These are phyloP conservation scores for Pseudozyma flocculosa DNA, from an alignment of 1,284 basidiomycete genomes.

Conservation along the genomic window DNA sequence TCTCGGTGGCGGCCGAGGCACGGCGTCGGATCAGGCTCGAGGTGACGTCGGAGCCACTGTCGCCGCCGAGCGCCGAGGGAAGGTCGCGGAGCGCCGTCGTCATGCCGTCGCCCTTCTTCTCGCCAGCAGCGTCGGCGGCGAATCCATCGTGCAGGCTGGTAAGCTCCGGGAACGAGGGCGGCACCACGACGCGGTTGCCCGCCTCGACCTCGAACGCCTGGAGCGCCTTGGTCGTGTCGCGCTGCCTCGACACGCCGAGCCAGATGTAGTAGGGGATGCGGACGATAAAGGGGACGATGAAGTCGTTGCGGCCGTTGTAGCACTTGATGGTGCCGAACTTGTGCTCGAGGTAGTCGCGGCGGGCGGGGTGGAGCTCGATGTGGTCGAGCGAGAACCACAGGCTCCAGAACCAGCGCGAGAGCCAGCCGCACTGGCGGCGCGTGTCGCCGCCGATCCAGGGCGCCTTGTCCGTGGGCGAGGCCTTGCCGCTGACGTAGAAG, in stretches of 20 bases:
- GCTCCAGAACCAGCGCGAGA: slow-evolving; percentile 72
- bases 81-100: slow-evolving; percentile 6
- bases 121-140: slow-evolving; percentile 6
- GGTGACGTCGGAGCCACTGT: slow-evolving; percentile 48
- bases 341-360: slow-evolving; percentile 72
- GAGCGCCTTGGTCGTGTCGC: slow-evolving; percentile 67
- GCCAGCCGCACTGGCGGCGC: slow-evolving; percentile 71
- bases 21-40: slow-evolving; percentile 47
- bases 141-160: slow-evolving; percentile 21
- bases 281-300: slow-evolving; percentile 70
- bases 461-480: slow-evolving; percentile 65
- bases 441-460: slow-evolving; percentile 68
- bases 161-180: slow-evolving; percentile 56
- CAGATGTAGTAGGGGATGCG: slow-evolving; percentile 75
- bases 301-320: slow-evolving; percentile 74
- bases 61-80: slow-evolving; percentile 43
- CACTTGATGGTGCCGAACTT: slow-evolving; percentile 70
- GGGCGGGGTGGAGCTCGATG: slow-evolving; percentile 69
- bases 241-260: slow-evolving; percentile 70
- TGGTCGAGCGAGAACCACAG: slow-evolving; percentile 74
- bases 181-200: slow-evolving; percentile 63
- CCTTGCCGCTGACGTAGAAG: slow-evolving; percentile 74
- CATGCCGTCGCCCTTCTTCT: slow-evolving; percentile 13
- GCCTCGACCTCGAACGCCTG: slow-evolving; percentile 73
- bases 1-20: slow-evolving; percentile 59